Evolutionary conservation across 176 grass and related monocot genomes (phyloP).

Genomic region (Bonia amplexicaulis): DNA sequence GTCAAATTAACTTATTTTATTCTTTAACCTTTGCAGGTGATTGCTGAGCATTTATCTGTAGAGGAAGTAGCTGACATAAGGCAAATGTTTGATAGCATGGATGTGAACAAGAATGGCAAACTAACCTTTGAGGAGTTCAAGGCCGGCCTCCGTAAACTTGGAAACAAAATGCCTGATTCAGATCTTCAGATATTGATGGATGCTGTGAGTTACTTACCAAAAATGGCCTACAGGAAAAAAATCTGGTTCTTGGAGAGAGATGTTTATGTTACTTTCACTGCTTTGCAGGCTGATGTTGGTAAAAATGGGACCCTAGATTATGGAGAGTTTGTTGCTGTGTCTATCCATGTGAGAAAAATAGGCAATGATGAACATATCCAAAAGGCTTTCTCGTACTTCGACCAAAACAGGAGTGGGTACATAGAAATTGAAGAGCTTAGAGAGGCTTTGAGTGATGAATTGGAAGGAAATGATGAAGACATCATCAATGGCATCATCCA

Average conservation of each 20-base stretch:
- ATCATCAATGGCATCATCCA: slow-evolving; percentile 66
- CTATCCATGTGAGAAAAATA: slow-evolving; percentile 79
- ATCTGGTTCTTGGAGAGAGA: background rate
- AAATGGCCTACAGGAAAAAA: background rate
- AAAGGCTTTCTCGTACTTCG: slow-evolving; percentile 81
- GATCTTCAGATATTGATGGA: slow-evolving; percentile 73
- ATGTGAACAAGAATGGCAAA: slow-evolving; percentile 59
- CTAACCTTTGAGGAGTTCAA: slow-evolving; percentile 84
- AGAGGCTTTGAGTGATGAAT: slow-evolving; percentile 57
- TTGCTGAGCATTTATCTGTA: slow-evolving; percentile 78
- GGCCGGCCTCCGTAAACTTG: slow-evolving; percentile 58
- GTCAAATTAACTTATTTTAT: background rate
- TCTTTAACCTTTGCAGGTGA: slow-evolving; percentile 50
- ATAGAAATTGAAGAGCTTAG: slow-evolving; percentile 92
- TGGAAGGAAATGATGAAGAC: slow-evolving; percentile 64
- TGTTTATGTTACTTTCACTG: slow-evolving; percentile 19
- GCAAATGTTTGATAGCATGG: slow-evolving; percentile 69
- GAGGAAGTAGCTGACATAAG: slow-evolving; percentile 92
- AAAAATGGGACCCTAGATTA: slow-evolving; percentile 75
- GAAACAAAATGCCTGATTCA: slow-evolving; percentile 73
- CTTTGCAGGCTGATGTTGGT: slow-evolving; percentile 72
- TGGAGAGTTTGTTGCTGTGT: slow-evolving; percentile 78
- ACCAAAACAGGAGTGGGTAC: slow-evolving; percentile 69
- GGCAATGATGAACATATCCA: slow-evolving; percentile 72
- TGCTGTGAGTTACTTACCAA: slow-evolving; percentile 53